phyloP scores from a whole-genome alignment of 2,329 filamentous ascomycete genomes.

The Claviceps sp. region DNA sequence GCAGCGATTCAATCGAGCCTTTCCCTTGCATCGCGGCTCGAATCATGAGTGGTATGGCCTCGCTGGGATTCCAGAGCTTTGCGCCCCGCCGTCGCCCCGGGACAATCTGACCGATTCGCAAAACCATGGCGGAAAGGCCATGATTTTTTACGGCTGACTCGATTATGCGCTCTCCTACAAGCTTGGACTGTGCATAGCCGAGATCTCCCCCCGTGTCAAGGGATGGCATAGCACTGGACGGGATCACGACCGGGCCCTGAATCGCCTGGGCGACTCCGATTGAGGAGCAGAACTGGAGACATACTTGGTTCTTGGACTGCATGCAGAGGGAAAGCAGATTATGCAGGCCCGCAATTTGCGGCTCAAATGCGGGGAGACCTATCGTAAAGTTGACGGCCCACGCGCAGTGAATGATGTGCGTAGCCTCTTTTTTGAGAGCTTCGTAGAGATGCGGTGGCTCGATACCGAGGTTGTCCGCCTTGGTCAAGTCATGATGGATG shows the following conservation, averaged over 20 bases:
- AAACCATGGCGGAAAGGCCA: constrained; percentile 21
- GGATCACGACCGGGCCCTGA: constrained; percentile 19
- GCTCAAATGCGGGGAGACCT: constrained; percentile 31
- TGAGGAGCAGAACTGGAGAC: constrained; percentile 39
- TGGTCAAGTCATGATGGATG: constrained; percentile 9
- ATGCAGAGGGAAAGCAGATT: constrained; percentile 30
- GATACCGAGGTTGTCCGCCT: constrained; percentile 7
- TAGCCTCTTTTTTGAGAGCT: constrained; percentile 19
- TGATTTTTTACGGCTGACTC: constrained; percentile 18
- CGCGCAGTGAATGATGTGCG: constrained; percentile 34
- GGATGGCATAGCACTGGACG: constrained; percentile 23
- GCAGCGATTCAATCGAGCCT: constrained; percentile 23
- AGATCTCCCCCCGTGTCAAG: constrained; percentile 25
- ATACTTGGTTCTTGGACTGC: constrained; percentile 7
- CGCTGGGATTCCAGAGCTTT: constrained; percentile 32
- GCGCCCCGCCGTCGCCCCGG: constrained; percentile 29
- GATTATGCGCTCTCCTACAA: constrained; percentile 24
- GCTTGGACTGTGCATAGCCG: constrained; percentile 29
- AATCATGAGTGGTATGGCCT: constrained; percentile 39
- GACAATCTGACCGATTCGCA: constrained; percentile 36
- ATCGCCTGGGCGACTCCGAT: constrained; percentile 25
- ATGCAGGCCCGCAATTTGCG: constrained; percentile 30
- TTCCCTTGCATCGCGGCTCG: constrained; percentile 14
- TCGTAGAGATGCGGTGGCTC: constrained; percentile 10
- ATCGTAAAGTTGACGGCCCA: constrained; percentile 47